Evolutionary conservation across 495 filamentous ascomycete species (phyloP).

Genomic region (Penicillium riverlandense): DNA sequence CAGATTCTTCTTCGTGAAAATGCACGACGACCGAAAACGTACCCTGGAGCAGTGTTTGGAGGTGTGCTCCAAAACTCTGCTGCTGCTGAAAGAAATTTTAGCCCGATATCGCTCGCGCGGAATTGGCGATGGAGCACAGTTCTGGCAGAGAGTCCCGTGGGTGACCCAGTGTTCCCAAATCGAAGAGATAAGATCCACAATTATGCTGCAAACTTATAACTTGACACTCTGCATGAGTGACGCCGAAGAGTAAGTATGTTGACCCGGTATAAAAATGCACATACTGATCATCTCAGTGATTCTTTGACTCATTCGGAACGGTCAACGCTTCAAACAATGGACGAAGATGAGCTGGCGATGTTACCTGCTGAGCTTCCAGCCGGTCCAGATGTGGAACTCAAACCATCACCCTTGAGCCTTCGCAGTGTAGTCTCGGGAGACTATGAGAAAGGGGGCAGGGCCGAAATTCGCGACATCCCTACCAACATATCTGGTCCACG

Average conservation of each 20-base stretch:
- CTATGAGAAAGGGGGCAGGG: background rate
- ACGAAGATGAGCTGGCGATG: slow-evolving; percentile 13
- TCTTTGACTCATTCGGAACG: slow-evolving; percentile 21
- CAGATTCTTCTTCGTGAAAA: slow-evolving; percentile 17
- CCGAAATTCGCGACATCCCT: background rate
- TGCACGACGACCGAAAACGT: slow-evolving; percentile 17
- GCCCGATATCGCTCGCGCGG: slow-evolving; percentile 19
- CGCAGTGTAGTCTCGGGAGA: background rate
- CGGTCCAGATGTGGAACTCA: slow-evolving; percentile 3
- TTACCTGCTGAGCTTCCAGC: background rate
- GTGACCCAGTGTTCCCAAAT: slow-evolving; percentile 24
- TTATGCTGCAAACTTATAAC: slow-evolving; percentile 29
- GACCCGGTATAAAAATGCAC: background rate
- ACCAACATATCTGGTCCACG: no score
- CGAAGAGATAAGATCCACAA: slow-evolving; percentile 26
- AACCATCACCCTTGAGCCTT: slow-evolving; percentile 2
- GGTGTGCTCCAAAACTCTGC: slow-evolving; percentile 20
- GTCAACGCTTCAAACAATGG: slow-evolving; percentile 17
- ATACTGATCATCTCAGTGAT: slow-evolving; percentile 13
- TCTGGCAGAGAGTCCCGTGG: slow-evolving; percentile 33
- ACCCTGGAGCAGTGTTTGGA: slow-evolving; percentile 23
- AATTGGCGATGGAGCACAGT: slow-evolving; percentile 18
- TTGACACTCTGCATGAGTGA: slow-evolving; percentile 30
- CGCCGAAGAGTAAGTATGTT: slow-evolving; percentile 25
- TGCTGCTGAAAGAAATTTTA: slow-evolving; percentile 20